A percentile compares a stretch with the other conserved stretches of the same genome.
Evolutionary conservation across 805 yeast species (phyloP).

Genomic region (Candida montana): DNA sequence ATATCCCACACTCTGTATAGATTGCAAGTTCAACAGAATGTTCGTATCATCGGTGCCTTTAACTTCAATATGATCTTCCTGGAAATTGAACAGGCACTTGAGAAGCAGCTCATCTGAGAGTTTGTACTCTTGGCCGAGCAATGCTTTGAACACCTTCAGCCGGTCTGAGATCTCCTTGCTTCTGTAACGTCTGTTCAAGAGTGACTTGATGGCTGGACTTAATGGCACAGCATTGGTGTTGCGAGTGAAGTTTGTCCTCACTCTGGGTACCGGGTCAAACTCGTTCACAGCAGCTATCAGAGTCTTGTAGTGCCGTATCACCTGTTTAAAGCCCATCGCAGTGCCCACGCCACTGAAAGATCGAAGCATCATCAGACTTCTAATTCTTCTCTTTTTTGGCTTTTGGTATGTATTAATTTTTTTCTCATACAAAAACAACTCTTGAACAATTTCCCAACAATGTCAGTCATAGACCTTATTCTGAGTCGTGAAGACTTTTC

Average conservation of each 20-base stretch:
- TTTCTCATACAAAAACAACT: too few species aligned
- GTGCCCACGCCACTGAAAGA: too few species aligned
- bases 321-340: too few species aligned
- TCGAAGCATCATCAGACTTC: too few species aligned
- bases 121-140: slow-evolving; percentile 1
- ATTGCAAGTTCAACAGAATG: not conserved
- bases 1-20: slow-evolving; percentile 10
- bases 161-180: not conserved
- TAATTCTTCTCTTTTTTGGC: too few species aligned
- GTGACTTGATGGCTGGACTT: not conserved
- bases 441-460: too few species aligned
- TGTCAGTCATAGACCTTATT: too few species aligned
- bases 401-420: too few species aligned
- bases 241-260: not conserved
- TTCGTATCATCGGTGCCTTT: not conserved
- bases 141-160: not conserved
- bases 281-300: not conserved
- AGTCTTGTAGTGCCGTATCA: slow-evolving; percentile 6
- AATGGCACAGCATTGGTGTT: not conserved
- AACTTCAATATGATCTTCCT: slow-evolving; percentile 6
- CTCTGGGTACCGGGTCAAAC: slow-evolving; percentile 2
- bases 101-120: slow-evolving; percentile 14
- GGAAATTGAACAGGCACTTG: slow-evolving; percentile 9
- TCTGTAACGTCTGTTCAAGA: not conserved
- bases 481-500: too few species aligned